Evolutionary conservation across 495 filamentous ascomycete genomes (phyloP).

Genomic region (Neurospora sp.): DNA sequence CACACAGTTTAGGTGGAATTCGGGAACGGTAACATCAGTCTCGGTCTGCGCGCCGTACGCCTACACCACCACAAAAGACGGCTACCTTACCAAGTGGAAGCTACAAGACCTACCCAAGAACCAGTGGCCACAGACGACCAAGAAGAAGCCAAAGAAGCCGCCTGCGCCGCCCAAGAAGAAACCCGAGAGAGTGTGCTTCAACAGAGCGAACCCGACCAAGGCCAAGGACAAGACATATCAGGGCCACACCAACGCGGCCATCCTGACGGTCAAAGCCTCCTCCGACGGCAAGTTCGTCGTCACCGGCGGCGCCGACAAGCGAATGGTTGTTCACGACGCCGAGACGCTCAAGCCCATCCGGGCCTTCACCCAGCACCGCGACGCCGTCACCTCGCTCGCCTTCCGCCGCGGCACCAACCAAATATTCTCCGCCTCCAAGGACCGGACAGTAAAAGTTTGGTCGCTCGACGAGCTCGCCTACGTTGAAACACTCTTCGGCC

Average conservation of each 20-base stretch:
- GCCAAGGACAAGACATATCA: constrained; percentile 52
- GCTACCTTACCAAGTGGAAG: constrained; percentile 79
- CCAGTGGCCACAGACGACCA: constrained; percentile 42
- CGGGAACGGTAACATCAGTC: constrained; percentile 66
- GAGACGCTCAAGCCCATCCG: constrained; percentile 62
- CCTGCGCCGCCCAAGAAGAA: constrained; percentile 54
- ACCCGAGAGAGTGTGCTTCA: constrained; percentile 60
- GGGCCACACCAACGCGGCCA: constrained; percentile 59
- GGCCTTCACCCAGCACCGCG: constrained; percentile 87
- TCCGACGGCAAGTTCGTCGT: constrained; percentile 82
- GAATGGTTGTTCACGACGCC: constrained; percentile 79
- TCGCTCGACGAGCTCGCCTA: constrained; percentile 78
- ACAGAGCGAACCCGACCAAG: constrained; percentile 53
- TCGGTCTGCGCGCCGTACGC: constrained; percentile 67
- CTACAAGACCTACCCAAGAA: constrained; percentile 49
- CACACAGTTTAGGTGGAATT: constrained; percentile 65
- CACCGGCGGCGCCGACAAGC: constrained; percentile 75
- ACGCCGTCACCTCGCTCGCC: constrained; percentile 69
- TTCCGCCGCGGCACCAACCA: constrained; percentile 89
- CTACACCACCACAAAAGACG: constrained; percentile 83
- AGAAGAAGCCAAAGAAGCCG: constrained; percentile 51
- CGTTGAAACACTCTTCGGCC: constrained; percentile 90
- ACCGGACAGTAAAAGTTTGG: constrained; percentile 67
- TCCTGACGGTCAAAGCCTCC: constrained; percentile 76
- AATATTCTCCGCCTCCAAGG: constrained; percentile 76